A percentile compares a stretch with the other conserved stretches of the same genome.
These are phyloP conservation scores for Coelastrella sp. DNA, from an alignment of 139 green algal species.

Conservation along the genomic window DNA sequence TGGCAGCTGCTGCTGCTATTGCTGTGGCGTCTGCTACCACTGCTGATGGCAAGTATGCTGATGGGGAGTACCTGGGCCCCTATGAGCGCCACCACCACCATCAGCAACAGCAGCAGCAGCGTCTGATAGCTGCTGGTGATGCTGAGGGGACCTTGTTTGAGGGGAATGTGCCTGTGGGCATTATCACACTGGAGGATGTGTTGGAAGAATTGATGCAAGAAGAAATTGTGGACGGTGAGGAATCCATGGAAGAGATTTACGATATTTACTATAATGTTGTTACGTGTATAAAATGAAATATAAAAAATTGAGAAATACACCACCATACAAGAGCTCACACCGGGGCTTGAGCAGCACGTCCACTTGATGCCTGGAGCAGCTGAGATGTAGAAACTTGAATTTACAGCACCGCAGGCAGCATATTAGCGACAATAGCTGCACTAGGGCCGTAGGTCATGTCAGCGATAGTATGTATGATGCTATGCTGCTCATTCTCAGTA, in stretches of 20 bases:
- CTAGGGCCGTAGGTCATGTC: too few relatives aligned
- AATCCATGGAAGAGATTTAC: background rate
- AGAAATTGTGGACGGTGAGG: constrained; percentile 23
- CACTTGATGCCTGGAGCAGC: background rate
- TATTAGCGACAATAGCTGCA: too few relatives aligned
- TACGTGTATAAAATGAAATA: background rate
- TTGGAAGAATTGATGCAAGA: constrained; percentile 74
- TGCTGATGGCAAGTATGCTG: background rate
- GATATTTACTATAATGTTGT: background rate
- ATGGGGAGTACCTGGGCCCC: background rate
- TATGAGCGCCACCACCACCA: background rate
- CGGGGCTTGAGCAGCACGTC: background rate
- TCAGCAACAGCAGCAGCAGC: background rate
- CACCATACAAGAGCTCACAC: background rate
- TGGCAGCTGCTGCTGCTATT: background rate
- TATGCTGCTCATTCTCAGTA: too few relatives aligned
- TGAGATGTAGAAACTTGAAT: too few relatives aligned
- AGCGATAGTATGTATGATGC: too few relatives aligned
- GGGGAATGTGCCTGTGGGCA: constrained; percentile 43
- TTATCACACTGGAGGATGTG: constrained; percentile 85
- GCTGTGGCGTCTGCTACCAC: background rate
- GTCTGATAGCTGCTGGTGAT: background rate
- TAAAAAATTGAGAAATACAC: too few relatives aligned
- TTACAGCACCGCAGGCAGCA: too few relatives aligned
- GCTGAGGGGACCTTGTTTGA: background rate